Base-by-base conservation (phyloP, 2,329 filamentous ascomycete species). In the Neoscytalidium dimidiatum region DNA sequence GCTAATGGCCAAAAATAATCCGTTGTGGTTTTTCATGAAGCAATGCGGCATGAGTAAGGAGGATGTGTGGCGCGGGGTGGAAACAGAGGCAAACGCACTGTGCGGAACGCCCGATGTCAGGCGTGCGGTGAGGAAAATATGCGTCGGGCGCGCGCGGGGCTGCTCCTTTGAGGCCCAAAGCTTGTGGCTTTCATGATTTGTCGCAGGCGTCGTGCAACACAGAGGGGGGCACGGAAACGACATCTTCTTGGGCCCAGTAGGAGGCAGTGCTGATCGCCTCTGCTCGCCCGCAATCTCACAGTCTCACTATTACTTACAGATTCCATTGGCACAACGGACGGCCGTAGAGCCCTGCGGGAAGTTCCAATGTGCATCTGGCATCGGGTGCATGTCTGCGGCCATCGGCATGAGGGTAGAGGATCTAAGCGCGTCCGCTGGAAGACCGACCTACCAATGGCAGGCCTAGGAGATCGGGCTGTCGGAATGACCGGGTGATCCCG, bases 261-360 rank as follows among this genome's bases (percentile, higher is more conserved):
- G n/a, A n/a, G 0, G 89, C 92, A 71, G 81, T 93, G 44, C 80
- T 92, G 1, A 80, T 93, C 29, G 92, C 90, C 2, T 90, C 93
- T 72, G 90, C 88, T 0, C 90, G 90, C 13, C 84, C 90, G 0
- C 81, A 79, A 66, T 82, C 78, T 1, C 85, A 90, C 71, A 81
- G 85, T 67, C n/a, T n/a, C n/a, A n/a, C n/a, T n/a, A n/a, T n/a
- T n/a, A n/a, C 90, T 92, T 68, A 64, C 62, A 11, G 73, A 71
- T 48, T 61, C 64, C 14, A 74, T 75, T 64, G 71, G 73, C 38
- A 26, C 29, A 28, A 21, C 64, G 21, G 64, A 60, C 26, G 90
- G 90, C 1, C 93, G 90, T 71, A 82, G 86, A 68, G 82, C 79
- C 14, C 80, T 93, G 14, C 77, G 83, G 7, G 78, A 80, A 60